Base-by-base conservation (phyloP, 192 early-diverging fungal genomes). In the Gryganskiella cystojenkinii region DNA sequence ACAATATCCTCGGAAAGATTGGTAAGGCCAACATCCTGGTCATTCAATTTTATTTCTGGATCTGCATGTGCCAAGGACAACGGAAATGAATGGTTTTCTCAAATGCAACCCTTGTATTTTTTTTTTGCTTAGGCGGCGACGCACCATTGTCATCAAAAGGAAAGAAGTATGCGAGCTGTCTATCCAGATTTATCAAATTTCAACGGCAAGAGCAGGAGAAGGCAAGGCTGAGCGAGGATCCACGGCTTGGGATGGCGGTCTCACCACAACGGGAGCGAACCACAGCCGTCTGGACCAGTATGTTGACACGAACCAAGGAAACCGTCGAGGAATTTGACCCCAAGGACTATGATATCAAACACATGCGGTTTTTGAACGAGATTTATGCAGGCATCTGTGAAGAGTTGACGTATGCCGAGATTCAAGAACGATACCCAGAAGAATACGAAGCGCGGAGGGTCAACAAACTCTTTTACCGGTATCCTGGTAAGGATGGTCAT, bases 391-490 rank as follows among this genome's bases (percentile, higher is more conserved):
- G 80, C 25, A 62, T 72, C 24, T 90, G 88, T 66, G 93, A 95
- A 80, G 90, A 88, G 34, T 87, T 93, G 83, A 91, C 93, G 1
- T 92, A 93, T 60, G 56, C 81, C 2, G 92, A 99, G 64, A 98
- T 99, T 67, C 83, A 95, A 54, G 47, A 74, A 53, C 46, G 79
- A 24, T 93, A 91, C 60, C 97, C 97, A 6, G 87, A 91, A 37
- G 96, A 98, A 70, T 97, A 84, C 65, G 81, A 82, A 30, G 91
- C 87, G n/a, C 90, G 96, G 25, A 83, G 88, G 70, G 81, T 84
- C 42, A 92, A 95, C 83, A 99, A 99, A 82, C 85, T 99, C 44
- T 87, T 92, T 80, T 98, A 96, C 64, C 89, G 97, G 27, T 99
- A 98, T 76, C 96, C 97, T 6, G 97, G 71, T 67, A 61, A 24